These are phyloP conservation scores for Chalciporus piperatus DNA, from an alignment of 768 basidiomycete species.

Conservation along the genomic window DNA sequence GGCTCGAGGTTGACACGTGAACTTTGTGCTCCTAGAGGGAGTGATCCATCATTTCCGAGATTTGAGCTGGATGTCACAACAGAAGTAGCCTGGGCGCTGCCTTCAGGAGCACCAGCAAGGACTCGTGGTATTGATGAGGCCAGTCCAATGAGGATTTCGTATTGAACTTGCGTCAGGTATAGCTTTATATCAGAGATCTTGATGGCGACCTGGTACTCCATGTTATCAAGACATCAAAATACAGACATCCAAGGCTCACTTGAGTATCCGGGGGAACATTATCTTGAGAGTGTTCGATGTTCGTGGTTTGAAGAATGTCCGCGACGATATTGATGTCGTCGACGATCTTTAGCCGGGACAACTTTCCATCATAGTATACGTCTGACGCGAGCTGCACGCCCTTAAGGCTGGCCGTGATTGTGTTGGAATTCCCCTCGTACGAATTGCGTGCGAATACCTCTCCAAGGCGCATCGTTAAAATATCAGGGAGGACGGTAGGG, in stretches of 20 bases:
- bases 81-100: conserved; percentile 30
- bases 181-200: conserved; percentile 82
- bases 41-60: neutral
- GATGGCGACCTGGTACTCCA: conserved; percentile 52
- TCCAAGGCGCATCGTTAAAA: conserved; percentile 79
- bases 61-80: conserved; percentile 16
- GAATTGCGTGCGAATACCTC: conserved; percentile 82
- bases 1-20: conserved; percentile 41
- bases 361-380: conserved; percentile 46
- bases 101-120: conserved; percentile 49
- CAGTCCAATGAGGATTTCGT: conserved; percentile 64
- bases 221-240: conserved; percentile 2
- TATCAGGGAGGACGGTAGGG: conserved; percentile 57
- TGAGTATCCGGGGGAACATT: conserved; percentile 66
- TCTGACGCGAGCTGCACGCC: conserved; percentile 84
- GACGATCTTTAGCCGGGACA: conserved; percentile 76
- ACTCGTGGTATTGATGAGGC: conserved; percentile 67
- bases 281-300: conserved; percentile 51
- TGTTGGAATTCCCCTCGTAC: conserved; percentile 55
- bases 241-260: conserved; percentile 41
- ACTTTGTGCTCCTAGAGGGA: conserved; percentile 2
- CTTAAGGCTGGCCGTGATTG: conserved; percentile 68
- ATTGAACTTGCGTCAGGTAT: conserved; percentile 82
- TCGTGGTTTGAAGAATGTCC: conserved; percentile 60
- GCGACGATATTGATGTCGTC: conserved; percentile 82